A percentile compares a stretch with the other conserved stretches of the same genome.
Evolutionary conservation across 2,329 filamentous ascomycete species (phyloP).

Genomic region (Passalora sequoiae): DNA sequence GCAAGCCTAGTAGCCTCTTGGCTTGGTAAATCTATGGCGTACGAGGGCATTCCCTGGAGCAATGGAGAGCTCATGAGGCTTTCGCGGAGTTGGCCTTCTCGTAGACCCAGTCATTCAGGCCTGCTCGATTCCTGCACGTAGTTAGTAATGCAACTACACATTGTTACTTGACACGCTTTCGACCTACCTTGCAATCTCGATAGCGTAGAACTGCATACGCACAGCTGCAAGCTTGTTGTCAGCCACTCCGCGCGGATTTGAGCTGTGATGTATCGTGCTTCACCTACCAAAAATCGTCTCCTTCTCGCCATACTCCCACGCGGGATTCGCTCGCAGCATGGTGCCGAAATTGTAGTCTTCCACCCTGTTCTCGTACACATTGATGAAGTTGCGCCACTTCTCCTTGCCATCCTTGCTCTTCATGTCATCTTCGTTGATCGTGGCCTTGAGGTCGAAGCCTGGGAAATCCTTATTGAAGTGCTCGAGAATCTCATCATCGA

Average conservation of each 20-base stretch:
- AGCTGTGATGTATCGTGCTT: not conserved
- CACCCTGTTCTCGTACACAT: slow-evolving; percentile 87
- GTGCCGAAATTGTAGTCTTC: slow-evolving; percentile 98
- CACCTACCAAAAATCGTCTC: slow-evolving; percentile 79
- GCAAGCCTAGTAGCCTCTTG: too few species aligned
- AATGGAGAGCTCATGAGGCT: not conserved
- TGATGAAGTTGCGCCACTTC: slow-evolving; percentile 90
- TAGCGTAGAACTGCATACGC: slow-evolving; percentile 78
- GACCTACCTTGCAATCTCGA: slow-evolving; percentile 64
- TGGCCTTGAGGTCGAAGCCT: slow-evolving; percentile 77
- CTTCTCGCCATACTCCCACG: slow-evolving; percentile 78
- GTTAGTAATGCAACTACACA: slow-evolving; percentile 8
- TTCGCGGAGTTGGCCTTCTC: slow-evolving; percentile 56
- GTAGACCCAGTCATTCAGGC: slow-evolving; percentile 95
- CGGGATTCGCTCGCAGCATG: slow-evolving; percentile 73
- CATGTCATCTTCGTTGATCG: slow-evolving; percentile 88
- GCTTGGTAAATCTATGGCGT: too few species aligned
- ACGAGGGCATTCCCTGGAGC: too few species aligned
- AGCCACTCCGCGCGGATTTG: not conserved
- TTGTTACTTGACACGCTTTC: too few species aligned
- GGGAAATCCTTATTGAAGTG: slow-evolving; percentile 86
- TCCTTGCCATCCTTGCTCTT: slow-evolving; percentile 96
- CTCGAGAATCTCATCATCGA: slow-evolving; percentile 90
- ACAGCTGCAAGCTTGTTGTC: slow-evolving; percentile 43
- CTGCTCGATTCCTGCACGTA: slow-evolving; percentile 64